Base-by-base conservation (phyloP, 2,329 filamentous ascomycete species). In the Scedosporium apiospermum region DNA sequence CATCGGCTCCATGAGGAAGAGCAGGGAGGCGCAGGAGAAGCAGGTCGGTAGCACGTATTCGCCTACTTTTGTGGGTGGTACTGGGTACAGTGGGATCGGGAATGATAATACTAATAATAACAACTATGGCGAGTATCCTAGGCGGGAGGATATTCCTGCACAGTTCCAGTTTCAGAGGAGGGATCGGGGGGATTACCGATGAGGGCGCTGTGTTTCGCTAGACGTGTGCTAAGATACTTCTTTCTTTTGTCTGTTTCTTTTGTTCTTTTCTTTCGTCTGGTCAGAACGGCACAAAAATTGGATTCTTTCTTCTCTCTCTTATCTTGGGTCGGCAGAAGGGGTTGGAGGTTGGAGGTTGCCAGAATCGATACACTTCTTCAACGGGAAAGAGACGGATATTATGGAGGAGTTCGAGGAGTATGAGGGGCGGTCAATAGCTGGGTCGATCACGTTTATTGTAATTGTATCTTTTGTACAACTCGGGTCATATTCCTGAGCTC, bases 1-100 rank as follows among this genome's bases (percentile, higher is more conserved):
- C n/a, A 63, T 65, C 26, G 62, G 57, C 27, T 34, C 21, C 58
- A 63, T 63, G 61, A 30, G 58, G 41, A 57, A 49, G 57, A 30
- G 26, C 21, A 38, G 42, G 42, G 42, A 44, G 23, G 41, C 12
- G 23, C 18, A 27, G 18, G 51, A 23, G 53, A 58, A 26, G 21
- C n/a, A 55, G 38, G n/a, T 30, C 51, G 34, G 46, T 16, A 23
- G 12, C 44, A 26, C 55, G 21, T 59, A 59, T 21, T 59, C 57
- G 38, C 61, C 61, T 23, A 51, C 27, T n/a, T 41, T 26, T 16
- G 27, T 51, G n/a, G 12, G 21, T 3, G 46, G 44, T n/a, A 27
- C 14, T 21, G 42, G 23, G 4, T n/a, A 12, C 7, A 34, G 61
- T n/a, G 30, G 55, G 9, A 61, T 27, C 41, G 9, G 42, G 42